A percentile compares a stretch with the other conserved stretches of the same genome.
Conservation (phyloP, 2,329 filamentous ascomycete species). For the Paraphaeosphaeria sporulosa region DNA sequence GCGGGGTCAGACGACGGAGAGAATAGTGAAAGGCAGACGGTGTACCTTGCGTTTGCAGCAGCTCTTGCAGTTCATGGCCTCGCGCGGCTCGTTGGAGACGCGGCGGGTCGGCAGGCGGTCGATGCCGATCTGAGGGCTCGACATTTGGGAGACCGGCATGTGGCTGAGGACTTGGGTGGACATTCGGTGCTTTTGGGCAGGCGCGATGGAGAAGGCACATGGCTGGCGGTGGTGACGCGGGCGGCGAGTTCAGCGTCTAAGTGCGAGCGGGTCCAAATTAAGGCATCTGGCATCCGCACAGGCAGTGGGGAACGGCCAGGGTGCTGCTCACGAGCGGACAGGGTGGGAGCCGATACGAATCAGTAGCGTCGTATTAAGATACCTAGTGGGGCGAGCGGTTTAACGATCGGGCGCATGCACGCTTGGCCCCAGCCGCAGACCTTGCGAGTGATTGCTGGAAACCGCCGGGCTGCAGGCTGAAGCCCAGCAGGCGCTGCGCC, state of each 20-base stretch:
- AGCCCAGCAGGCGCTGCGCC: too few relatives aligned
- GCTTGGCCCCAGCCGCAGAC: too few relatives aligned
- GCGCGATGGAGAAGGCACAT: constrained; percentile 40
- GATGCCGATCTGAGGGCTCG: constrained; percentile 80
- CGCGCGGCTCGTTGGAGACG: constrained; percentile 76
- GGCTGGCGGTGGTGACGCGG: constrained; percentile 32
- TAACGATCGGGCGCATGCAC: too few relatives aligned
- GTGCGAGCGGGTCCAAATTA: constrained; percentile 48
- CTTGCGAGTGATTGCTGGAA: too few relatives aligned
- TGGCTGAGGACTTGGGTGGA: constrained; percentile 42
- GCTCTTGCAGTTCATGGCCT: constrained; percentile 96
- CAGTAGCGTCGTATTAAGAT: too few relatives aligned
- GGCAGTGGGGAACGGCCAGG: constrained; percentile 26
- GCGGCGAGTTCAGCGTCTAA: constrained; percentile 26
- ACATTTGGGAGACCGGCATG: constrained; percentile 59
- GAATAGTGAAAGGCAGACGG: constrained; percentile 14
- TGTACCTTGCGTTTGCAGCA: constrained; percentile 89
- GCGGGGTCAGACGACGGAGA: constrained; percentile 23
- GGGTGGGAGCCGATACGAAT: constrained; percentile 43
- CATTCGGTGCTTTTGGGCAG: constrained; percentile 31
- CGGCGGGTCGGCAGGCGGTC: constrained; percentile 77
- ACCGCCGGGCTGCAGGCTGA: too few relatives aligned
- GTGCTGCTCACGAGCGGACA: constrained; percentile 33
- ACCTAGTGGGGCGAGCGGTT: too few relatives aligned
- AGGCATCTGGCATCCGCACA: constrained; percentile 43